Evolutionary conservation across 371 early-diverging fungal genomes (phyloP), one percentile per base, ranked within the genome.

Genomic region (Mortierella sp.): DNA sequence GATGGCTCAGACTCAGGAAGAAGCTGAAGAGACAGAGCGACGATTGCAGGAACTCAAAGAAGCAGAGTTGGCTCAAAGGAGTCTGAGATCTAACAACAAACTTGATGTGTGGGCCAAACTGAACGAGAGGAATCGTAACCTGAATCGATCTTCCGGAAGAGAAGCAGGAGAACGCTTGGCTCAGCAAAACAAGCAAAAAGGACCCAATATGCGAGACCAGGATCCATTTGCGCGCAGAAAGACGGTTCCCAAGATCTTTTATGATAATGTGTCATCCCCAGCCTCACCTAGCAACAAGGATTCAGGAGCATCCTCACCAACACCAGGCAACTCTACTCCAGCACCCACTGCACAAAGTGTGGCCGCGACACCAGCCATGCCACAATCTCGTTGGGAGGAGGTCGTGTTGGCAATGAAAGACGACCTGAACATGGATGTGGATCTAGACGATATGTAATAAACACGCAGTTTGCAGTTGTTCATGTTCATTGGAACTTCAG

Each of bases 21-120:
- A 73, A 27, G 57, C 47, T 16, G 68, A 64, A 34, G 67, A 67
- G 60, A 62, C 69, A 16, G 76, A 63, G 41, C 57, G 58, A 8
- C 65, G 48, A 12, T 29, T 66, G 28, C 73, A 67, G 53, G 77
- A 74, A 14, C 54, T 85, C 21, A 51, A 80, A 67, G 57, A 67
- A 54, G 31, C 69, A 14, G 70, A 81, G 52, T 13, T 69, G 61
- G 59, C 66, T 19, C 69, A 68, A 27, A 48, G 49, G 34, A 67
- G 69, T 40, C 31, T 63, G 41, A 69, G 79, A 12, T 43, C 70
- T 7, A 67, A 72, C 10, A 77, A 83, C 10, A 77, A 83, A 21
- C 74, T 82, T 19, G 80, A 84, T 60, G 78, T 82, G 6, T 86
- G 86, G 85, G 83, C 83, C 9, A 78, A 81, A 37, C 61, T 88